Evolutionary conservation across 2,329 filamentous ascomycete species (phyloP).

Genomic region (Cercospora nicotianae): DNA sequence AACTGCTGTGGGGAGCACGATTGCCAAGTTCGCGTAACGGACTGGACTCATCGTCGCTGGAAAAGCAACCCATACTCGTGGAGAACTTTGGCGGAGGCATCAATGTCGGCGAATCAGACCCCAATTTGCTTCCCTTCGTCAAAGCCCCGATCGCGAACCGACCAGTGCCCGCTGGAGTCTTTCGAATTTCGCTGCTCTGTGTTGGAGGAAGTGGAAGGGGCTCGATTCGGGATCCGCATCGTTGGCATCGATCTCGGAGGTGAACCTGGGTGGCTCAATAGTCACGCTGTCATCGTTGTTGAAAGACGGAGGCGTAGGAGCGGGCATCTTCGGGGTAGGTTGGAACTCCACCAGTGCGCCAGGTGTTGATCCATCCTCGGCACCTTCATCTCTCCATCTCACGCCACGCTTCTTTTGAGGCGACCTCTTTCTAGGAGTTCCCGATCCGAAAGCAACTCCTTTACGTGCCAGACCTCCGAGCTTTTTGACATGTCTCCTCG

Average conservation of each 20-base stretch:
- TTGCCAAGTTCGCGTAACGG: constrained; percentile 52
- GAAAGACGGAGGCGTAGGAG: constrained; percentile 51
- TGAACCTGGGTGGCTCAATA: constrained; percentile 30
- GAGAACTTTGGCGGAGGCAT: constrained; percentile 53
- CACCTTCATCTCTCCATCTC: constrained; percentile 88
- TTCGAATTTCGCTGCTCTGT: constrained; percentile 60
- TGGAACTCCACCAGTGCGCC: constrained; percentile 80
- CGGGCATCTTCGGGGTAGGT: constrained; percentile 74
- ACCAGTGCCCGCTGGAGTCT: constrained; percentile 40
- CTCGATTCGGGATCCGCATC: constrained; percentile 51
- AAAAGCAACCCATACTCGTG: constrained; percentile 59
- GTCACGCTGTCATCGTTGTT: constrained; percentile 9
- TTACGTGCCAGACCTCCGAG: constrained; percentile 60
- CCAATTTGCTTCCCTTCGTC: constrained; percentile 56
- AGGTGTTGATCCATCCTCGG: constrained; percentile 77
- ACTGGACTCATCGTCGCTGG: constrained; percentile 56
- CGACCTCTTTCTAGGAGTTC: constrained; percentile 76
- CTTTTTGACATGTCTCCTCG: constrained; percentile 75
- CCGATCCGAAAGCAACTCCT: constrained; percentile 60
- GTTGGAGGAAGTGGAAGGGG: constrained; percentile 58
- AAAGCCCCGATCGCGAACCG: constrained; percentile 90
- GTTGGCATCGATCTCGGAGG: constrained; percentile 53
- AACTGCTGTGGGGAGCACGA: constrained; percentile 38
- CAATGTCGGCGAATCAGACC: constrained; percentile 53
- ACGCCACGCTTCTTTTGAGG: constrained; percentile 72